phyloP scores from a whole-genome alignment of 345 rosid species.

The Eucalyptus paniculata region DNA sequence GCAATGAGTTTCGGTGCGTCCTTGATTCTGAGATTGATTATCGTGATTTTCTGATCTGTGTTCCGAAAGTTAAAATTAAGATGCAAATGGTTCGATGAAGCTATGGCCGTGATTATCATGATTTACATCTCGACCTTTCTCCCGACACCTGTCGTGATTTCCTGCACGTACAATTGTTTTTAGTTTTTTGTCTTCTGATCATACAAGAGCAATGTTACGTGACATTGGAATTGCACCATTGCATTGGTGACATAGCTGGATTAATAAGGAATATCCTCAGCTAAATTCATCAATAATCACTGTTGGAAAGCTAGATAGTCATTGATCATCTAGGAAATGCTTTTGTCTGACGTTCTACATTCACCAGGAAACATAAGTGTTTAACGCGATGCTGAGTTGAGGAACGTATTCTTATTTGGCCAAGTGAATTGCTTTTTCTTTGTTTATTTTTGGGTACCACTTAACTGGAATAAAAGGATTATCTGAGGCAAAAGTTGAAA shows the following conservation, averaged over 20 bases:
- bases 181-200: not conserved
- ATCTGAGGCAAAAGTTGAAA: constrained; percentile 26
- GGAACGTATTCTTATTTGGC: too few species aligned
- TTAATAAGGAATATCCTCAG: not conserved
- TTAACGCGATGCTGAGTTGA: too few species aligned
- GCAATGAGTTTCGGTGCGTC: too few species aligned
- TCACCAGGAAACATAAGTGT: not conserved
- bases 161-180: not conserved
- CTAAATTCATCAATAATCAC: not conserved
- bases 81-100: too few species aligned
- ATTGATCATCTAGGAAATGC: not conserved
- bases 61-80: too few species aligned
- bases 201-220: not conserved
- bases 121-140: not conserved
- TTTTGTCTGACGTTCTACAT: not conserved
- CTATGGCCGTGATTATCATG: not conserved
- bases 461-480: too few species aligned
- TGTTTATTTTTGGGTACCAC: not conserved
- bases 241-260: not conserved
- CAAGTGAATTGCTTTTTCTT: too few species aligned
- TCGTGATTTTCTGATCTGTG: too few species aligned
- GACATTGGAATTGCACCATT: not conserved
- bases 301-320: not conserved
- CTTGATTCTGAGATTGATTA: too few species aligned
- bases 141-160: not conserved